phyloP scores from a whole-genome alignment of 1,139 yeast genomes.

The Arxiozyma heterogenica region DNA sequence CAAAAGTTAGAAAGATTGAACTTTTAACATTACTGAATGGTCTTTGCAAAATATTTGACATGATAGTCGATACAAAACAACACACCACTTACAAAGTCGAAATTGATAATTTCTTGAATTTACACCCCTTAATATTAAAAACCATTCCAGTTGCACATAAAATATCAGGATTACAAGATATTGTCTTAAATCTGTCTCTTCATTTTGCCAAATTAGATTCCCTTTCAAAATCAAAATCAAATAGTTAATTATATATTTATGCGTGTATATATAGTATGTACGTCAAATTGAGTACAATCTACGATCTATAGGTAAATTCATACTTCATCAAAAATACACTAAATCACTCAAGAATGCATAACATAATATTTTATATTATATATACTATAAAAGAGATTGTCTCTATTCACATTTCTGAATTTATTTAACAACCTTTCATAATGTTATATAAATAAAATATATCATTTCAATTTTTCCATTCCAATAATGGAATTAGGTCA shows the following conservation, averaged over 20 bases:
- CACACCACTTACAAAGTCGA: conserved; percentile 7
- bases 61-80: conserved; percentile 21
- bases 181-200: conserved; percentile 23
- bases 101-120: conserved; percentile 9
- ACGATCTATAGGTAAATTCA: too few relatives aligned
- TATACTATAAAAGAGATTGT: not conserved
- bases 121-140: conserved; percentile 35
- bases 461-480: conserved; percentile 44
- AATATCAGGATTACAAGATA: conserved; percentile 27
- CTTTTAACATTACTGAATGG: conserved; percentile 33
- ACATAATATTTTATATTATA: not conserved
- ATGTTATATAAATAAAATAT: not conserved
- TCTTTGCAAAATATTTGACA: conserved; percentile 13
- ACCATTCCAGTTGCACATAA: conserved; percentile 31
- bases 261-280: not conserved
- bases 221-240: not conserved
- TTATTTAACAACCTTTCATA: not conserved
- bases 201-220: conserved; percentile 19
- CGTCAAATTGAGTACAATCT: not conserved
- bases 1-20: conserved; percentile 44
- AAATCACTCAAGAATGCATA: not conserved
- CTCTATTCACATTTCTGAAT: too few relatives aligned
- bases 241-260: not conserved
- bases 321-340: not conserved
- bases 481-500: conserved; percentile 60